Evolutionary conservation across 2,329 filamentous ascomycete species (phyloP).

Genomic region (Metarhizium sp.): DNA sequence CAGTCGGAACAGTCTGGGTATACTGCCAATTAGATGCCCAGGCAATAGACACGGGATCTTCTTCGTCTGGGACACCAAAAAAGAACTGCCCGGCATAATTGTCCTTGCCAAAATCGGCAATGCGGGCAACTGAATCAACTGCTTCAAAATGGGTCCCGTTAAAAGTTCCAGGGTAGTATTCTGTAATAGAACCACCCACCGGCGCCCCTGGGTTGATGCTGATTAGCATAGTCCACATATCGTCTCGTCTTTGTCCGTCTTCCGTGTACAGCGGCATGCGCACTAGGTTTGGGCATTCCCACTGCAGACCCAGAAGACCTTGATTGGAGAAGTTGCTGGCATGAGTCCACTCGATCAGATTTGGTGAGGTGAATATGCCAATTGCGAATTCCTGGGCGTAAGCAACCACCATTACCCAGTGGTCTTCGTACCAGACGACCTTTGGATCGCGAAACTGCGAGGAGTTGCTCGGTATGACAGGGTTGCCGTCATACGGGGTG

Average conservation of each 20-base stretch:
- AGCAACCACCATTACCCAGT: constrained; percentile 50
- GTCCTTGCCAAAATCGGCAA: constrained; percentile 26
- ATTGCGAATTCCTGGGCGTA: constrained; percentile 43
- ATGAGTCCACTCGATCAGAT: constrained; percentile 47
- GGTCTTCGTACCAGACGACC: constrained; percentile 46
- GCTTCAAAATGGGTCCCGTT: constrained; percentile 53
- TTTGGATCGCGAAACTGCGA: constrained; percentile 57
- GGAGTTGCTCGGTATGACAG: constrained; percentile 45
- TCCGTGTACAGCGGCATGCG: constrained; percentile 36
- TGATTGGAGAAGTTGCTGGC: constrained; percentile 43
- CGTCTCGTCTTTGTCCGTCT: constrained; percentile 16
- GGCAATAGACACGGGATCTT: constrained; percentile 22
- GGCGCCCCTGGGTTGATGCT: constrained; percentile 50
- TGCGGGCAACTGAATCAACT: constrained; percentile 17
- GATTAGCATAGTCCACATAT: constrained; percentile 35
- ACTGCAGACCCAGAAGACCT: constrained; percentile 44
- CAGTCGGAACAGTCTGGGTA: constrained; percentile 19
- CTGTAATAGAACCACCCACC: constrained; percentile 41
- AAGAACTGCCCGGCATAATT: constrained; percentile 28
- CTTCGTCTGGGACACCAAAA: constrained; percentile 12
- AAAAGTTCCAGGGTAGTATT: constrained; percentile 51
- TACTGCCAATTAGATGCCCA: constrained; percentile 29
- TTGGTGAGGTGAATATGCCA: constrained; percentile 50
- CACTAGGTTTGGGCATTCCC: constrained; percentile 56
- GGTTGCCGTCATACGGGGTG: constrained; percentile 48